A percentile compares a stretch with the other conserved stretches of the same genome.
Conservation (phyloP, 139 green algal genomes). For the Coelastrella sp. region DNA sequence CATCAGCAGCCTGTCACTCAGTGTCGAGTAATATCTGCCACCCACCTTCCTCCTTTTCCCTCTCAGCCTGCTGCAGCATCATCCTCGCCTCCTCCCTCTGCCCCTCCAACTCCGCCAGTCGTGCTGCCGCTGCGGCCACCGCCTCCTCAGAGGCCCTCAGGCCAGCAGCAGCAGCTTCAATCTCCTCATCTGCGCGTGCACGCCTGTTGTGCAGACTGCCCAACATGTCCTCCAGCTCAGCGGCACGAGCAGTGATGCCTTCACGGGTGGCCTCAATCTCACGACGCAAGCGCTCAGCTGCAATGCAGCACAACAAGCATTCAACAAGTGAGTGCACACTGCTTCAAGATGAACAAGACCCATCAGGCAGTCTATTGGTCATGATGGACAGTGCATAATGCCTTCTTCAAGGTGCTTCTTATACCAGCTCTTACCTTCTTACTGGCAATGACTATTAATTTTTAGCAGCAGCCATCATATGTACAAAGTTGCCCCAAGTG, state of each 20-base stretch:
- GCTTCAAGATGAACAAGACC: not conserved
- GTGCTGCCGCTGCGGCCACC: not conserved
- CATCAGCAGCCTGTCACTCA: no score
- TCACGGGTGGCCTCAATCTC: slow-evolving; percentile 26
- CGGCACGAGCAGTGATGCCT: not conserved
- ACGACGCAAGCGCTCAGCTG: slow-evolving; percentile 13
- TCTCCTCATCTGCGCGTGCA: not conserved
- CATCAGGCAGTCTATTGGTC: not conserved
- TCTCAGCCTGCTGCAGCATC: not conserved
- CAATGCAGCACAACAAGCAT: not conserved
- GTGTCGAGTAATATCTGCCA: not conserved
- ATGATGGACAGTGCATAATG: not conserved
- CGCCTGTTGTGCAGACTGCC: not conserved
- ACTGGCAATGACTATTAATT: not conserved
- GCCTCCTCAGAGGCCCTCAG: not conserved
- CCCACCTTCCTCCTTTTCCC: slow-evolving; percentile 2
- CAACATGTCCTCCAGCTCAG: slow-evolving; percentile 5
- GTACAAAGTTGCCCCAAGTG: not conserved
- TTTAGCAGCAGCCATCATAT: not conserved
- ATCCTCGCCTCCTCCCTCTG: not conserved
- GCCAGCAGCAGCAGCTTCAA: not conserved
- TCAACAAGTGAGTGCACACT: not conserved
- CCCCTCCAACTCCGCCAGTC: not conserved
- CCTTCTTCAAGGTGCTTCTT: not conserved
- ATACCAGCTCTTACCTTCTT: not conserved